Evolutionary conservation across 192 early-diverging fungal genomes (phyloP).

Genomic region (Entomortierella beljakovae): DNA sequence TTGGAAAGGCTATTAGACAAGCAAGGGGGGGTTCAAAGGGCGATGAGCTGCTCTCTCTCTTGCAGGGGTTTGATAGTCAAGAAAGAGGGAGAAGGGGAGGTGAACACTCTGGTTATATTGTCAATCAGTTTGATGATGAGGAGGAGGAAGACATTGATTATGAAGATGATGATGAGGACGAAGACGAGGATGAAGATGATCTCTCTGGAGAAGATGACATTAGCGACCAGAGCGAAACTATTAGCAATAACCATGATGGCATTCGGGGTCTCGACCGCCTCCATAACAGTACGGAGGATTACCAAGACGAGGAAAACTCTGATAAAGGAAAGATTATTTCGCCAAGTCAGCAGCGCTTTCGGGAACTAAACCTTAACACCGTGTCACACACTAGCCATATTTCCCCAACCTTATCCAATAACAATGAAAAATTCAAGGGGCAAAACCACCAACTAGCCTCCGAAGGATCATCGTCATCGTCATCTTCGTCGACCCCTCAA

Average conservation of each 20-base stretch:
- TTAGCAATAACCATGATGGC: background rate
- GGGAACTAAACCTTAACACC: background rate
- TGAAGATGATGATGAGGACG: background rate
- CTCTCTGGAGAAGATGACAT: background rate
- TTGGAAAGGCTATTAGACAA: background rate
- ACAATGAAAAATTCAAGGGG: background rate
- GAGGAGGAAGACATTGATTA: too few species aligned
- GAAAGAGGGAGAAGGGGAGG: too few species aligned
- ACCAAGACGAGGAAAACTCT: background rate
- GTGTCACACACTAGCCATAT: background rate
- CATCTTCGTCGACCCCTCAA: too few species aligned
- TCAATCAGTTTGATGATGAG: too few species aligned
- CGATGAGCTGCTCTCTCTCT: background rate
- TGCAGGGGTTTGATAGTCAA: background rate
- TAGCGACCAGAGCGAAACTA: constrained; percentile 4
- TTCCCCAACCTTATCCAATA: background rate
- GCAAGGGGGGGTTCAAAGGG: background rate
- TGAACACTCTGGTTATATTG: too few species aligned
- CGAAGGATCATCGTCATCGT: too few species aligned
- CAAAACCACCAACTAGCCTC: background rate
- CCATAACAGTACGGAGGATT: background rate
- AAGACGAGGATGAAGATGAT: constrained; percentile 1
- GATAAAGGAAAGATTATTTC: background rate
- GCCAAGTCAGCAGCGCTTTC: background rate
- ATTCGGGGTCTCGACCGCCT: background rate